Conservation (phyloP, 805 yeast species). For the Cyberlindnera xylosilytica region DNA sequence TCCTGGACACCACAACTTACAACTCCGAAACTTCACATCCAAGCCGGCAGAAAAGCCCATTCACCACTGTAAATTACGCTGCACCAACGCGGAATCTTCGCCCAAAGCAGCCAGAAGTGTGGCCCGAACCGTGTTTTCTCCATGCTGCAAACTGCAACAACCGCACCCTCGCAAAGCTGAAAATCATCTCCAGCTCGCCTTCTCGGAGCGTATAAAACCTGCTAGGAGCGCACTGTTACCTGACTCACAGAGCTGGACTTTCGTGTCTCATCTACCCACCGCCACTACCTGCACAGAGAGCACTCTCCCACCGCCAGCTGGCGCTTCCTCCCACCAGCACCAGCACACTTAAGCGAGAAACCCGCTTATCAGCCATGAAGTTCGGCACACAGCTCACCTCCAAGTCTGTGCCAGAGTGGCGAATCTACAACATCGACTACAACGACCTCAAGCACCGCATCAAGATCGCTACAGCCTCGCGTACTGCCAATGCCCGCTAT, state of each 20-base stretch:
- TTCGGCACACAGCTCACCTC: constrained; percentile 75
- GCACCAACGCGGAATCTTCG: too few relatives aligned
- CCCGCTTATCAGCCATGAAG: constrained; percentile 59
- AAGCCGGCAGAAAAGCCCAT: too few relatives aligned
- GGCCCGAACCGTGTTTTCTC: background rate
- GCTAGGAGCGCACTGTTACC: too few relatives aligned
- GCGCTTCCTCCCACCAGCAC: background rate
- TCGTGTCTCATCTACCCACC: too few relatives aligned
- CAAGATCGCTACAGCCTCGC: constrained; percentile 50
- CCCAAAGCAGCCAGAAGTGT: background rate
- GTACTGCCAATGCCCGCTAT: constrained; percentile 9
- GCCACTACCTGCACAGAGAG: too few relatives aligned
- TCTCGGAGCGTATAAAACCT: too few relatives aligned
- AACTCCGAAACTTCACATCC: too few relatives aligned
- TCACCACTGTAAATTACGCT: too few relatives aligned
- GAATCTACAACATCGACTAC: constrained; percentile 77
- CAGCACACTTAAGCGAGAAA: background rate
- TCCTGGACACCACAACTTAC: too few relatives aligned
- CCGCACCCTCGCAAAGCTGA: constrained; percentile 1
- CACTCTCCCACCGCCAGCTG: background rate
- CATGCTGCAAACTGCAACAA: background rate
- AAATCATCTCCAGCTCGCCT: too few relatives aligned
- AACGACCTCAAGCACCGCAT: constrained; percentile 70
- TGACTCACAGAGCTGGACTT: too few relatives aligned
- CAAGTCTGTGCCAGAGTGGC: constrained; percentile 87